phyloP scores from a whole-genome alignment of 2,329 filamentous ascomycete species.

The Lizonia empirigonia region DNA sequence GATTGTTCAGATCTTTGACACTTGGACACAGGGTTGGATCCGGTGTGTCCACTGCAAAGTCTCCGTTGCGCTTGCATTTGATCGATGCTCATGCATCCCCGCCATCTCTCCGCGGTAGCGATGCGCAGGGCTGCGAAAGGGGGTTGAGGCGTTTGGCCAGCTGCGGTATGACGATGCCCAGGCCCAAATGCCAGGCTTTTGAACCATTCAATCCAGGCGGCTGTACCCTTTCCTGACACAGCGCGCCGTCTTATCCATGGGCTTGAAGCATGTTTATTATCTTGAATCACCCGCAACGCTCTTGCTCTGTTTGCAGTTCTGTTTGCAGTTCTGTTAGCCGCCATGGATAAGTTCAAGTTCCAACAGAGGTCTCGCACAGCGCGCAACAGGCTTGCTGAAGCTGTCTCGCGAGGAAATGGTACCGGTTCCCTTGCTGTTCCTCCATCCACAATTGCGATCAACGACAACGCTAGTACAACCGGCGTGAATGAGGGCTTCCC shows the following conservation, averaged over 20 bases:
- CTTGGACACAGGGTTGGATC: constrained; percentile 10
- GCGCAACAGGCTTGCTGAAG: constrained; percentile 40
- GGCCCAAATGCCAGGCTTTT: constrained; percentile 27
- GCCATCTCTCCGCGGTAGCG: constrained; percentile 4
- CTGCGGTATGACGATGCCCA: constrained; percentile 31
- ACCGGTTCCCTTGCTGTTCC: constrained; percentile 36
- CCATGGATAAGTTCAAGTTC: constrained; percentile 44
- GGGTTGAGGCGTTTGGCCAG: constrained; percentile 22
- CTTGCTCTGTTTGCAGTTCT: constrained; percentile 13
- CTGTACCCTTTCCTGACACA: constrained; percentile 18
- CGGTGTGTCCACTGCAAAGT: neutral
- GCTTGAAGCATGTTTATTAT: constrained; percentile 31
- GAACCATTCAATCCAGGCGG: constrained; percentile 14
- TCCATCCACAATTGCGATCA: constrained; percentile 35
- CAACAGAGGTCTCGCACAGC: constrained; percentile 39
- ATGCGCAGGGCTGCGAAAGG: constrained; percentile 18
- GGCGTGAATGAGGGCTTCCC: constrained; percentile 43
- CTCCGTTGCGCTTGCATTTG: constrained; percentile 5
- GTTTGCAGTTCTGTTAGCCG: constrained; percentile 7
- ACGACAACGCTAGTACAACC: constrained; percentile 41
- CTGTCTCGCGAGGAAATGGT: constrained; percentile 34
- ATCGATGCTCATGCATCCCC: constrained; percentile 5
- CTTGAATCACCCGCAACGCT: constrained; percentile 18
- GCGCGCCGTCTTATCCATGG: constrained; percentile 19
- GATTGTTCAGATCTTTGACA: constrained; percentile 11